Percentiles rank a stretch among this genome's conserved stretches.
These are phyloP conservation scores for Fremontodendron californicum DNA, from an alignment of 345 rosid genomes.

Conservation along the genomic window DNA sequence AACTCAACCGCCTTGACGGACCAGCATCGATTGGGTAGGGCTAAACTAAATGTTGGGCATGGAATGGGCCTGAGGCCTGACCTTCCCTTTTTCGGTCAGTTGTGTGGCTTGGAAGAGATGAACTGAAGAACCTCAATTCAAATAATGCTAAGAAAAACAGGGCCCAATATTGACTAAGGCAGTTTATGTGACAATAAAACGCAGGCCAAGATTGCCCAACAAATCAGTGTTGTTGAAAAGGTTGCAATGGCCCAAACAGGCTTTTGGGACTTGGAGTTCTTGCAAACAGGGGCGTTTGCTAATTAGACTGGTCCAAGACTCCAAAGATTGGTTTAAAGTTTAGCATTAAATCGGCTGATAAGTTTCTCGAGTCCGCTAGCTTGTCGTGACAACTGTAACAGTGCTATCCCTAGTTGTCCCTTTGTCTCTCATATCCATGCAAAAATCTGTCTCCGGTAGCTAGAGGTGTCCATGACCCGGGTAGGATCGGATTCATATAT, in stretches of 20 bases:
- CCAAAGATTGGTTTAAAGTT: background rate
- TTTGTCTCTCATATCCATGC: background rate
- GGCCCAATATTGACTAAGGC: too few relatives aligned
- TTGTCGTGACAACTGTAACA: background rate
- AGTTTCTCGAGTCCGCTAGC: background rate
- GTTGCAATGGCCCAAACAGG: background rate
- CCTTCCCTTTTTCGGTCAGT: too few relatives aligned
- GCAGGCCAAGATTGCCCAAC: background rate
- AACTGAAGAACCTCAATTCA: too few relatives aligned
- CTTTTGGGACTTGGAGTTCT: background rate
- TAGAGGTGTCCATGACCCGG: too few relatives aligned
- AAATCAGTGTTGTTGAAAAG: background rate
- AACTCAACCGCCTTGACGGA: too few relatives aligned
- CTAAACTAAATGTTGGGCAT: too few relatives aligned
- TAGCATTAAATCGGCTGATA: background rate
- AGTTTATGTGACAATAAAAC: background rate
- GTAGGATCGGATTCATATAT: too few relatives aligned
- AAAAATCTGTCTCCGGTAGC: background rate
- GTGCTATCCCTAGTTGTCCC: background rate
- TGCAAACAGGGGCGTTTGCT: background rate
- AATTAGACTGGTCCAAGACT: too few relatives aligned
- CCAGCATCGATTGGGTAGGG: too few relatives aligned
- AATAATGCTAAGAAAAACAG: too few relatives aligned
- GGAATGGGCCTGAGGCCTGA: too few relatives aligned
- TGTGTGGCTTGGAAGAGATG: too few relatives aligned